These are phyloP conservation scores for Elongisporangium anandrum DNA, from an alignment of 352 stramenopile genomes.

Conservation along the genomic window DNA sequence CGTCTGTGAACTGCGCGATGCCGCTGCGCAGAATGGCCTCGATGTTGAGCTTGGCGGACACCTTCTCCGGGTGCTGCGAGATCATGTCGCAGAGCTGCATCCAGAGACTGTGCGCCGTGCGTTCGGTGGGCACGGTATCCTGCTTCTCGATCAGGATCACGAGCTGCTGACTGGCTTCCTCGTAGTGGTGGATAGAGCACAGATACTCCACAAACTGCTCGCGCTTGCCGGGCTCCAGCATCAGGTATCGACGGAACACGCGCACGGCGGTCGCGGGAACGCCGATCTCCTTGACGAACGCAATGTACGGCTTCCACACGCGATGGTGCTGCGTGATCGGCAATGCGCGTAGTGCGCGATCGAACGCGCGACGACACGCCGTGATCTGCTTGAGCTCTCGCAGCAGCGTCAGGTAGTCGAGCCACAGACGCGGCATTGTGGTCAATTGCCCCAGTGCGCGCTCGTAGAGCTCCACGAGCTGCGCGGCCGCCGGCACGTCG, in stretches of 20 bases:
- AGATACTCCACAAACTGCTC: conserved; percentile 83
- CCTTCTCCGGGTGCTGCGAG: conserved; percentile 90
- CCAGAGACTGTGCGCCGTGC: conserved; percentile 94
- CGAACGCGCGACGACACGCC: conserved; percentile 84
- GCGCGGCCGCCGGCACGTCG: conserved; percentile 34
- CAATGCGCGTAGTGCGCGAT: conserved; percentile 93
- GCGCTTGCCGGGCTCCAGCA: conserved; percentile 70
- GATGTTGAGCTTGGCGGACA: conserved; percentile 90
- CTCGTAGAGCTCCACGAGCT: conserved; percentile 76
- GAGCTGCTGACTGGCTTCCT: conserved; percentile 84
- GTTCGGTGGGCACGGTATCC: conserved; percentile 26
- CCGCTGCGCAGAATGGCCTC: conserved; percentile 94
- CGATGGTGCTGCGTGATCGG: conserved; percentile 97
- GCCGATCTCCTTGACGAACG: conserved; percentile 81
- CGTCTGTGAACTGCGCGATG: conserved; percentile 92
- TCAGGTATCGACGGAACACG: conserved; percentile 87
- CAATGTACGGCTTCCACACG: conserved; percentile 93
- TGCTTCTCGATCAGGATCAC: conserved; percentile 75
- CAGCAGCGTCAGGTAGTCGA: conserved; percentile 84
- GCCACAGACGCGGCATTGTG: conserved; percentile 97
- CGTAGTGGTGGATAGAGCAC: conserved; percentile 58
- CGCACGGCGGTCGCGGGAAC: conserved; percentile 77
- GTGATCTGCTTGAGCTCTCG: conserved; percentile 77
- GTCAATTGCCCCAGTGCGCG: conserved; percentile 88
- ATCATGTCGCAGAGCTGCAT: conserved; percentile 96